These are phyloP conservation scores for Pseudoperonospora humuli DNA, from an alignment of 352 stramenopile genomes.

Conservation along the genomic window DNA sequence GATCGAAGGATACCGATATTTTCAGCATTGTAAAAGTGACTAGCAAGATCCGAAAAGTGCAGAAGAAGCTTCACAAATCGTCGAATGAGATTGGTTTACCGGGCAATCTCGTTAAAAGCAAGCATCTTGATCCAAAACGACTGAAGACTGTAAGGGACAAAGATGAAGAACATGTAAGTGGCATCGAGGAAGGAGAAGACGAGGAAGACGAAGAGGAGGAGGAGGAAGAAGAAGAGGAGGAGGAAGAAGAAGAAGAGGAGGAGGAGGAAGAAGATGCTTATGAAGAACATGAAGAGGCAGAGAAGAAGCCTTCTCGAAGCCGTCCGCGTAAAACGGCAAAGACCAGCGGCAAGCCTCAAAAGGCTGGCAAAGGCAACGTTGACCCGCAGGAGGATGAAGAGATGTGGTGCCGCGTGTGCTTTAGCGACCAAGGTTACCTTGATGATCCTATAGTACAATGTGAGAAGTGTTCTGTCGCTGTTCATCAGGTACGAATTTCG, in stretches of 20 bases:
- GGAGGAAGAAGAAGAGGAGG: conserved; percentile 12
- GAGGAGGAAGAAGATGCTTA: conserved; percentile 39
- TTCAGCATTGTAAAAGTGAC: conserved; percentile 36
- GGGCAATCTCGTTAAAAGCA: conserved; percentile 7
- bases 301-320: conserved; percentile 25
- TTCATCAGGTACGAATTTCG: conserved; percentile 59
- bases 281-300: conserved; percentile 33
- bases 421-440: conserved; percentile 79
- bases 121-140: conserved; percentile 1
- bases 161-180: conserved; percentile 37
- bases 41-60: conserved; percentile 31
- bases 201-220: conserved; percentile 28
- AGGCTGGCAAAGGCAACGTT: conserved; percentile 20
- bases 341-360: conserved; percentile 11
- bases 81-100: conserved; percentile 5
- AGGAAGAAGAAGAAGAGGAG: conserved; percentile 37
- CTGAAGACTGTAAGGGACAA: conserved; percentile 15
- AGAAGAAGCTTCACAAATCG: conserved; percentile 34
- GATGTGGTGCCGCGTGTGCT: conserved; percentile 87
- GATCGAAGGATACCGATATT: conserved; percentile 9
- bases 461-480: conserved; percentile 74
- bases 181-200: conserved; percentile 28
- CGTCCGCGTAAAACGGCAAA: conserved; percentile 30
- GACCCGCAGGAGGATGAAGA: conserved; percentile 69
- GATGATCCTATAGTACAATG: conserved; percentile 86